Conservation (phyloP, 176 grass and related monocot genomes). For the Avena sativa region DNA sequence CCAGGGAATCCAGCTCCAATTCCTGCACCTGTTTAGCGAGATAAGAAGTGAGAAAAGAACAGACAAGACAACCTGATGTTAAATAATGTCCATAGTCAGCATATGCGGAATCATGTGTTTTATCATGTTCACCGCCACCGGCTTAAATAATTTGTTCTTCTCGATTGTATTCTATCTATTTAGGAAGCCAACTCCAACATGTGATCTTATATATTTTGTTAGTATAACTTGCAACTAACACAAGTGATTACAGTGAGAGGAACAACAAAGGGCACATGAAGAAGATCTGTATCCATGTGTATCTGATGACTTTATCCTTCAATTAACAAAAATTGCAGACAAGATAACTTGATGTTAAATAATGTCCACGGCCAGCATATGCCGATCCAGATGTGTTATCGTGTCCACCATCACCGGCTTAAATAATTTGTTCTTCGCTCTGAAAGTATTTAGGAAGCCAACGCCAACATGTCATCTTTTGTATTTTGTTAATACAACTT, state of each 20-base stretch:
- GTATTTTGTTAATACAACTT: neutral
- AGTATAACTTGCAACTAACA: slow-evolving; percentile 5
- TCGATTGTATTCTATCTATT: neutral
- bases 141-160: slow-evolving; percentile 18
- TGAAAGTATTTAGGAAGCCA: slow-evolving; percentile 1
- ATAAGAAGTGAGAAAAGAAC: slow-evolving; percentile 29
- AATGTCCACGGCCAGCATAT: neutral
- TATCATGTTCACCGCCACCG: neutral
- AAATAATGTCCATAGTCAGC: neutral
- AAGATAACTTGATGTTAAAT: neutral
- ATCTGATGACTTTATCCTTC: no score
- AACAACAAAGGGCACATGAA: slow-evolving; percentile 6
- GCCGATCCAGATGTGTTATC: neutral
- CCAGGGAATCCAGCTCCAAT: slow-evolving; percentile 88
- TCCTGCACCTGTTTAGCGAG: slow-evolving; percentile 67
- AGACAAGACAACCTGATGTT: neutral
- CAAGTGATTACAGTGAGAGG: neutral
- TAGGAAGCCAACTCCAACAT: neutral
- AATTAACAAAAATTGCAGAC: no score
- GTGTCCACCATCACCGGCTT: neutral
- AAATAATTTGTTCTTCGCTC: slow-evolving; percentile 19
- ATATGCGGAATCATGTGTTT: neutral
- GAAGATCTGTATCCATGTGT: neutral
- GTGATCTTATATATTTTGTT: neutral
- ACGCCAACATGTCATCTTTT: neutral